Conservation (phyloP, 225 moss, liverwort and hornwort genomes). For the Marchantia polymorpha region DNA sequence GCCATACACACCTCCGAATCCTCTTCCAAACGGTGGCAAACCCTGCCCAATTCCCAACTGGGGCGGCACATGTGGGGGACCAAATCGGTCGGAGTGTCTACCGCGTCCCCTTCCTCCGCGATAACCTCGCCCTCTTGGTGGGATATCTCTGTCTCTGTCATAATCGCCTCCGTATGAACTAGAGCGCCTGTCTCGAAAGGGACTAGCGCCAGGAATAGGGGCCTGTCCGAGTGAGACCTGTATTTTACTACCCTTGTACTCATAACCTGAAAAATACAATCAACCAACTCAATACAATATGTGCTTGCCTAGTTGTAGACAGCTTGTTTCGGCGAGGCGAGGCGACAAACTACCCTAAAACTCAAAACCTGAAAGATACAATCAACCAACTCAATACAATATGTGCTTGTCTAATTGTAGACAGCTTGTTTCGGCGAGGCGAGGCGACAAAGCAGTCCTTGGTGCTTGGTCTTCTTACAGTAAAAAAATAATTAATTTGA, state of each 20-base stretch:
- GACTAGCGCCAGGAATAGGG: conserved; percentile 55
- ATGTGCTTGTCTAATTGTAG: too few relatives aligned
- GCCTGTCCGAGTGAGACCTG: conserved; percentile 86
- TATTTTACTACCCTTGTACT: conserved; percentile 97
- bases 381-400: background rate
- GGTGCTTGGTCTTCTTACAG: background rate
- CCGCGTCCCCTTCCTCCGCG: conserved; percentile 95
- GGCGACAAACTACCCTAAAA: conserved; percentile 65
- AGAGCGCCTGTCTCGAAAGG: conserved; percentile 69
- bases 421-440: too few relatives aligned
- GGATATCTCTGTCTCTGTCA: conserved; percentile 56
- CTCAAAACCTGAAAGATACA: conserved; percentile 64
- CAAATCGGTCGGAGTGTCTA: conserved; percentile 77
- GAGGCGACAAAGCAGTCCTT: background rate
- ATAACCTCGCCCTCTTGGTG: conserved; percentile 62
- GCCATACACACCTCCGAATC: conserved; percentile 50
- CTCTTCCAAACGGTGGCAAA: conserved; percentile 73
- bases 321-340: too few relatives aligned
- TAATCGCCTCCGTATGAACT: conserved; percentile 67
- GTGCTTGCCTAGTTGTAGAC: too few relatives aligned
- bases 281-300: background rate
- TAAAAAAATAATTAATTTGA: too few relatives aligned
- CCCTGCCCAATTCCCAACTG: conserved; percentile 78
- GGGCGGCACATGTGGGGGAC: conserved; percentile 58
- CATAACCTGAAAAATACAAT: conserved; percentile 60